Base-by-base conservation (phyloP, 495 filamentous ascomycete genomes). In the Wilcoxina mikolae region DNA sequence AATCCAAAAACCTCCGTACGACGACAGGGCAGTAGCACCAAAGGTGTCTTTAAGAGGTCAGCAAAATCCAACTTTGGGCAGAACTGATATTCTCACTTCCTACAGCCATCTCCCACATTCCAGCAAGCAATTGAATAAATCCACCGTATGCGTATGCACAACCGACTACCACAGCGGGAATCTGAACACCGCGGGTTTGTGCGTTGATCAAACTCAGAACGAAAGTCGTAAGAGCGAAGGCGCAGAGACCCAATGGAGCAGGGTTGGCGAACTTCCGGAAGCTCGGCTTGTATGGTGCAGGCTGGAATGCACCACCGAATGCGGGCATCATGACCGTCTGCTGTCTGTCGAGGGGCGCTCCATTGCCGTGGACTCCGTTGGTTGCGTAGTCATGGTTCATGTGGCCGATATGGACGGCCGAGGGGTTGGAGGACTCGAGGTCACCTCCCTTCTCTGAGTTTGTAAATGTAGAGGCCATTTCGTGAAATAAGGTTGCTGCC, bases 71-170 rank as follows among this genome's bases (percentile, higher is more conserved):
- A 10, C 4, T 18, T 12, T 10, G 17, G 7, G 17, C 10, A 43
- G 39, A 9, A 4, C 17, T 5, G 46, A 49, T 29, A 33, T 45
- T 52, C 61, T 61, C 56, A 65, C 62, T 95, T 57, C 89, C 91
- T 7, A 93, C 79, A 53, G 90, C 91, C 87, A 95, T 94, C 78
- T 95, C 91, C 91, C 91, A 95, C 90, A 96, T 95, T 76, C 90
- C 91, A 60, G 89, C 85, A 31, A 94, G 73, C 52, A 98, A 73
- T 73, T 98, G 91, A 51, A 94, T 80, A 20, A 98, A 75, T 67
- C 91, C 91, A 68, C 85, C 85, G 62, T 89, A 91, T 46, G 79
- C 85, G 60, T 81, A 85, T 18, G 84, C 83, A 28, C 82, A 67
- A 23, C 76, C 77, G 28, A 87, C 73, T 18, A 81, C 83, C 42